Evolutionary conservation across 192 early-diverging fungal species (phyloP).

Genomic region (Podila minutissima): DNA sequence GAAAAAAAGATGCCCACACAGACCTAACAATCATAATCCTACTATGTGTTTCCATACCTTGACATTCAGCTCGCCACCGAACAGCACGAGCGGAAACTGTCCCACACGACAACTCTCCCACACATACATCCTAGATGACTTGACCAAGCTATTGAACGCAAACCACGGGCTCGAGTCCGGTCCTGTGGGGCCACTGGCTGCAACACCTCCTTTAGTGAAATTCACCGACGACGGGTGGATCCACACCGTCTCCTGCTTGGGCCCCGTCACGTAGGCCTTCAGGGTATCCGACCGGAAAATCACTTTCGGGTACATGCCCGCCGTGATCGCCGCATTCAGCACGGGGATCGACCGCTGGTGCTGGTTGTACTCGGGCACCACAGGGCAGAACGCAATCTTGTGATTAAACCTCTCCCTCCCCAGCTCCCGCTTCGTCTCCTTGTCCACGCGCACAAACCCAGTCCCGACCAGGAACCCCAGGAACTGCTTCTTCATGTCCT

Average conservation of each 20-base stretch:
- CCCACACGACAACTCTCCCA: conserved; percentile 61
- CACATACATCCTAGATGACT: conserved; percentile 58
- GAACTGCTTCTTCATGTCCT: conserved; percentile 68
- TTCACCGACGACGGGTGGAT: conserved; percentile 86
- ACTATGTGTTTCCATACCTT: conserved; percentile 39
- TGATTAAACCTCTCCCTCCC: conserved; percentile 36
- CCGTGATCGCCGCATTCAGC: conserved; percentile 78
- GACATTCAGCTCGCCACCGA: conserved; percentile 56
- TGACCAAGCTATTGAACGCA: conserved; percentile 63
- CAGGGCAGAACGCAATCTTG: conserved; percentile 44
- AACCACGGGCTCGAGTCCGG: conserved; percentile 50
- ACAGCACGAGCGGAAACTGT: conserved; percentile 56
- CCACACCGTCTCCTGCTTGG: conserved; percentile 59
- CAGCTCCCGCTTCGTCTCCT: conserved; percentile 34
- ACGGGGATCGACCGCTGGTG: conserved; percentile 56
- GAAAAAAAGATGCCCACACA: conserved; percentile 7
- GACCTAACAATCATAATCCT: not conserved
- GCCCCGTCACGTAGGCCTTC: conserved; percentile 56
- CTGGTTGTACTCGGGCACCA: conserved; percentile 54
- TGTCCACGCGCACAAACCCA: conserved; percentile 55
- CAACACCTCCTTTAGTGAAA: conserved; percentile 53
- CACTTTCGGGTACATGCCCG: conserved; percentile 88
- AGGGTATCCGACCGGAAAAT: conserved; percentile 51
- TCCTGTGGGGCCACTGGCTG: conserved; percentile 11
- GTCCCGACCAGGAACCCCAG: conserved; percentile 58